These are phyloP conservation scores for Allium cepa DNA, from an alignment of 106 monocot genomes.

Conservation along the genomic window DNA sequence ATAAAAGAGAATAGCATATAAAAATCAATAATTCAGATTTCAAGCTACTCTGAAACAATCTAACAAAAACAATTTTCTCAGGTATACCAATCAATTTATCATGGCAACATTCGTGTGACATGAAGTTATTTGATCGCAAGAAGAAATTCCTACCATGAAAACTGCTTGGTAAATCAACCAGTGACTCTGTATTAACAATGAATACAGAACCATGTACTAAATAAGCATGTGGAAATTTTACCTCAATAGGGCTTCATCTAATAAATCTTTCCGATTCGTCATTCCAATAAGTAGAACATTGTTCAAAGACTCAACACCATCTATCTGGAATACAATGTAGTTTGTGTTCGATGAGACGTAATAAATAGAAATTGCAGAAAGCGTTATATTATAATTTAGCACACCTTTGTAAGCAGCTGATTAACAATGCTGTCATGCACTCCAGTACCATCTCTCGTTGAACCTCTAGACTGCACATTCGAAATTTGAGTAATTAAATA, in stretches of 20 bases:
- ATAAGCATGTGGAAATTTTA: constrained; percentile 6
- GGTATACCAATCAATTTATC: no score
- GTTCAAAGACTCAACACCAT: constrained; percentile 95
- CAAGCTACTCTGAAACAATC: no score
- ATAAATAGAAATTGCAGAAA: not conserved
- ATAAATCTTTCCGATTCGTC: constrained; percentile 96
- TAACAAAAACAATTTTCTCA: no score
- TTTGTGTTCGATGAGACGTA: not conserved
- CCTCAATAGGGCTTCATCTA: constrained; percentile 97
- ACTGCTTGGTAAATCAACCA: no score
- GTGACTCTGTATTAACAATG: no score
- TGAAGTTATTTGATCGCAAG: no score
- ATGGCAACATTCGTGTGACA: no score
- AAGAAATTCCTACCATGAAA: no score
- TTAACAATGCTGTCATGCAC: constrained; percentile 99
- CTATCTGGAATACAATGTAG: constrained; percentile 65
- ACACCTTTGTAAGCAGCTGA: constrained; percentile 99
- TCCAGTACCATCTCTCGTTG: constrained; percentile 97
- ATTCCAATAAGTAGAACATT: constrained; percentile 99
- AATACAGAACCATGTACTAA: not conserved
- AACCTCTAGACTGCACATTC: constrained; percentile 82
- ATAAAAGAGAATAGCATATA: not conserved
- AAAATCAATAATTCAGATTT: no score
- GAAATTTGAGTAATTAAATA: constrained; percentile 1
- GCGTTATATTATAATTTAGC: not conserved